Evolutionary conservation across 345 rosid species (phyloP).

Genomic region (Citrus inodora): DNA sequence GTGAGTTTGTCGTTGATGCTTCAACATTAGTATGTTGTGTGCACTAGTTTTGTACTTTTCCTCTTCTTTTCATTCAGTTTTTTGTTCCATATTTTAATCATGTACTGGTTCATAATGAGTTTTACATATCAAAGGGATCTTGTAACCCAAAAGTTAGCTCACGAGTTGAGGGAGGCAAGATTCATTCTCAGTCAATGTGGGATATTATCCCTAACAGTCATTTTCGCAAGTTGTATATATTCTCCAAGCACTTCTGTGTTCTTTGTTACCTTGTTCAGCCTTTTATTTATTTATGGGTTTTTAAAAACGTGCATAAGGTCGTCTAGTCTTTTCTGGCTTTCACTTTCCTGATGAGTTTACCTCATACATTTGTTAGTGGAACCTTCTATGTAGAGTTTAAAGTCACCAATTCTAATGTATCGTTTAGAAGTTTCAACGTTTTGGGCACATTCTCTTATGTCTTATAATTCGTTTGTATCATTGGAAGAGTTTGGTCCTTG

Average conservation of each 20-base stretch:
- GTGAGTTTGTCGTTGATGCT: constrained; percentile 35
- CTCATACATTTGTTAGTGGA: not conserved
- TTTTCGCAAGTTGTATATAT: not conserved
- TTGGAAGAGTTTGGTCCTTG: not conserved
- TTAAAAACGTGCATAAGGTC: not conserved
- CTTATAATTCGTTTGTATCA: not conserved
- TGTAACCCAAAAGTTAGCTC: not conserved
- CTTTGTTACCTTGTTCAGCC: not conserved
- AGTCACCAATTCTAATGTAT: not conserved
- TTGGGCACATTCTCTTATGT: not conserved
- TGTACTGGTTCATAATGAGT: not conserved
- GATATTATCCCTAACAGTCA: too few species aligned
- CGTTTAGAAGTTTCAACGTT: not conserved
- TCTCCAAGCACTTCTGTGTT: not conserved
- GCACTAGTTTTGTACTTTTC: not conserved
- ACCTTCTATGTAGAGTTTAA: not conserved
- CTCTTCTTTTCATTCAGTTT: not conserved
- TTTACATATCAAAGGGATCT: not conserved
- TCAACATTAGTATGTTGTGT: not conserved
- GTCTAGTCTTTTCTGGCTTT: not conserved
- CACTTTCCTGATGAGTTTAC: not conserved
- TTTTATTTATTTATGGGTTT: not conserved
- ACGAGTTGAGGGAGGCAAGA: too few species aligned
- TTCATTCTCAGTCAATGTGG: too few species aligned
- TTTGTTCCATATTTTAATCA: not conserved